phyloP scores from a whole-genome alignment of 768 basidiomycete genomes.

The Boletellus ananiceps region DNA sequence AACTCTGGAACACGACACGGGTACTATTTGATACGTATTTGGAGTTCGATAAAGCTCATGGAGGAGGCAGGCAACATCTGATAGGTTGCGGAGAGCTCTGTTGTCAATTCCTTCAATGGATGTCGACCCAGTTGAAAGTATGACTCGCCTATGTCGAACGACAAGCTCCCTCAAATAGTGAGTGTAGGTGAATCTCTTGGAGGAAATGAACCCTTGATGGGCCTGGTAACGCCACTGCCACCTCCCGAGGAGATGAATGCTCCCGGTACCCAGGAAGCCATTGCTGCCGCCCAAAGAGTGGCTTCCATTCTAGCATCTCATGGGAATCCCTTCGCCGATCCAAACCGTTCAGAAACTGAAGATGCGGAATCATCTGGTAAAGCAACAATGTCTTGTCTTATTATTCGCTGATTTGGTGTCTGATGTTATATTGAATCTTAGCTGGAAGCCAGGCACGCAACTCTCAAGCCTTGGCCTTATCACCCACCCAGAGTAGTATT shows the following conservation, averaged over 20 bases:
- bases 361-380: neutral
- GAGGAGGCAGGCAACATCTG: constrained; percentile 2
- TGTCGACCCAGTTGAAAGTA: neutral
- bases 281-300: neutral
- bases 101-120: neutral
- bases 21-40: neutral
- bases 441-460: neutral
- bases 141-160: neutral
- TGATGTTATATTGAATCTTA: neutral
- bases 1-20: neutral
- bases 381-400: neutral
- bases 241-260: neutral
- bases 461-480: neutral
- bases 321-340: neutral
- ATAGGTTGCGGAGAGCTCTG: neutral
- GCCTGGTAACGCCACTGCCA: neutral
- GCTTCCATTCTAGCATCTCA: neutral
- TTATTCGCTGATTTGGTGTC: neutral
- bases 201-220: neutral
- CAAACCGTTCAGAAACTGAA: neutral
- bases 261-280: neutral
- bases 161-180: neutral
- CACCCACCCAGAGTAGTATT: neutral
- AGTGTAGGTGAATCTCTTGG: neutral
- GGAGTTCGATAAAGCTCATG: neutral